Base-by-base conservation (phyloP, 305 asterid genomes). In the Solanum hybrid region DNA sequence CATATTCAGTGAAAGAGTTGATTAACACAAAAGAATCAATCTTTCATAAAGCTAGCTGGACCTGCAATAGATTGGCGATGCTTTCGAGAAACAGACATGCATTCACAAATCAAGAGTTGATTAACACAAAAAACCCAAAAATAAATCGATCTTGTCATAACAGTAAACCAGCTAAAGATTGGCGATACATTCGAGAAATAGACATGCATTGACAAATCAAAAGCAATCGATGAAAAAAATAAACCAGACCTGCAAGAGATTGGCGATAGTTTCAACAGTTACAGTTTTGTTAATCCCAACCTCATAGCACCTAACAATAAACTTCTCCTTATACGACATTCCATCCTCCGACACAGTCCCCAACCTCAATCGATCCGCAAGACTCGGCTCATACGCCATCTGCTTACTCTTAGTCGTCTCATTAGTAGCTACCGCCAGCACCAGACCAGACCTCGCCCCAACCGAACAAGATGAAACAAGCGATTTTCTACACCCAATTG, bases 201-300 rank as follows among this genome's bases (percentile, higher is more conserved):
- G 16, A 79, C 69, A 10, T 61, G 79, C 90, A 89, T 79, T 89
- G 76, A 89, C 80, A 64, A 79, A 79, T 89, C 31, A 71, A 34
- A 20, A 51, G 69, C 79, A 46, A 46, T 46, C 3, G 7, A 46
- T 13, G 61, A 46, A 46, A 46, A 37, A 14, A 13, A 28, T 28
- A 9, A 82, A 40, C 2, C 46, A 46, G 8, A 94, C 99, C 99
- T 97, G 99, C 95, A 97, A 90, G 42, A 96, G 98, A 95, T 96
- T 97, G 40, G 99, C 99, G 14, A 97, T 95, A 88, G 98, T 95
- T 90, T 97, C 98, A 90, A 96, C 98, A 13, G 99, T 97, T 64
- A 96, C 98, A 86, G 99, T 96, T 83, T 96, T 96, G 93, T 96
- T 97, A 71, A 96, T 93, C 20, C 99, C 99, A 14, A 97, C 99